Evolutionary conservation across 2,329 filamentous ascomycete species (phyloP).

Genomic region (Oidium heveae): DNA sequence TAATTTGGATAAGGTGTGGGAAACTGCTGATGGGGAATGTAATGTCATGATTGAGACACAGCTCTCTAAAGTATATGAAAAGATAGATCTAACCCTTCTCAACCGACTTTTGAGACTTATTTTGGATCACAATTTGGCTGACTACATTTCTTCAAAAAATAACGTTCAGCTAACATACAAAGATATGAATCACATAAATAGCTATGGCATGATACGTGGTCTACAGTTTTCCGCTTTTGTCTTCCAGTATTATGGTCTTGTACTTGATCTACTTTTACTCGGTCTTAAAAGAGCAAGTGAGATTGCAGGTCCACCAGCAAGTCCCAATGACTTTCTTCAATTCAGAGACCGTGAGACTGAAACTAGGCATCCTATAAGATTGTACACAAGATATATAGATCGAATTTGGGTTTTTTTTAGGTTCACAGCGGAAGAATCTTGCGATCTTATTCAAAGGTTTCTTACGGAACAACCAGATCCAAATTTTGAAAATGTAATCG

Average conservation of each 20-base stretch:
- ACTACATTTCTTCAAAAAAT: slow-evolving; percentile 98
- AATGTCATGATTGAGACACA: slow-evolving; percentile 98
- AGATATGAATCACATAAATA: slow-evolving; percentile 99
- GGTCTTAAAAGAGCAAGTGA: slow-evolving; percentile 93
- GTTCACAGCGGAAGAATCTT: slow-evolving; percentile 79
- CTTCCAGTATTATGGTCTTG: slow-evolving; percentile 94
- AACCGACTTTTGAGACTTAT: slow-evolving; percentile 83
- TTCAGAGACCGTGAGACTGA: slow-evolving; percentile 87
- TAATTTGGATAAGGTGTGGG: slow-evolving; percentile 89
- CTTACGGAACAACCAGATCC: slow-evolving; percentile 94
- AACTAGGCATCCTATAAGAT: slow-evolving; percentile 73
- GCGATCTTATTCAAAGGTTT: slow-evolving; percentile 91
- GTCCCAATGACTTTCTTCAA: slow-evolving; percentile 91
- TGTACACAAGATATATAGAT: slow-evolving; percentile 97
- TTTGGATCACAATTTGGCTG: slow-evolving; percentile 97
- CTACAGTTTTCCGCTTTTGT: slow-evolving; percentile 96
- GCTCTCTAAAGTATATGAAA: slow-evolving; percentile 97
- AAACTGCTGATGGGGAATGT: slow-evolving; percentile 78
- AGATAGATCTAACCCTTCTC: slow-evolving; percentile 87
- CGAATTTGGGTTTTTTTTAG: slow-evolving; percentile 96
- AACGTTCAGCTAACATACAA: slow-evolving; percentile 98
- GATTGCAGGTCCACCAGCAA: slow-evolving; percentile 80
- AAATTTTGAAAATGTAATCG: slow-evolving; percentile 98
- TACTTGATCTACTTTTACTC: slow-evolving; percentile 76
- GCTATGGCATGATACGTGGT: slow-evolving; percentile 93